Percentiles rank a stretch among this genome's conserved stretches.
These are phyloP conservation scores for Oryza coarctata DNA, from an alignment of 176 grass and related monocot genomes.

Conservation along the genomic window DNA sequence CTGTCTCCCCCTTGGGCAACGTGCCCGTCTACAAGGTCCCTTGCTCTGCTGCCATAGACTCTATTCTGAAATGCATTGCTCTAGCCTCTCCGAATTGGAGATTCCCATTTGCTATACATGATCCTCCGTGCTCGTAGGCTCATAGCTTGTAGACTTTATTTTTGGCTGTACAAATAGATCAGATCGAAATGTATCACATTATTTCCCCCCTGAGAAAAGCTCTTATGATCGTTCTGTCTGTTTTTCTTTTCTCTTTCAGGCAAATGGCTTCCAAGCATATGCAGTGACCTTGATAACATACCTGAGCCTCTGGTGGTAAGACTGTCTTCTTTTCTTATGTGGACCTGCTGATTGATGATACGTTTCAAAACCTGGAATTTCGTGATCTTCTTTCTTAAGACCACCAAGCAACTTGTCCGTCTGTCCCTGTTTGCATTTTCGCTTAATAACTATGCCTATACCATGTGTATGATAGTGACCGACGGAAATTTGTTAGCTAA, in stretches of 20 bases:
- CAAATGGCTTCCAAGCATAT: constrained; percentile 97
- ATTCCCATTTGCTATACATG: no score
- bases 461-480: neutral
- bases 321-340: neutral
- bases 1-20: constrained; percentile 67
- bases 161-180: neutral
- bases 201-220: neutral
- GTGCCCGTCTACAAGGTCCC: constrained; percentile 93
- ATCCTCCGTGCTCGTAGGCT: neutral
- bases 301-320: constrained; percentile 93
- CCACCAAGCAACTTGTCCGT: neutral
- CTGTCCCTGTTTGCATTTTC: neutral
- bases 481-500: neutral
- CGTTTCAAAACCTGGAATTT: neutral
- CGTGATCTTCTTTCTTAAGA: neutral
- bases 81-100: neutral
- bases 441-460: neutral
- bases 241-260: constrained; percentile 41
- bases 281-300: constrained; percentile 87
- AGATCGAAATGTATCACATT: neutral
- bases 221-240: neutral
- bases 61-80: neutral
- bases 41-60: neutral
- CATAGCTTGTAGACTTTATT: neutral
- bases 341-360: neutral